These are phyloP conservation scores for Papilionanthe hybrid DNA, from an alignment of 116 monocot genomes.

Conservation along the genomic window DNA sequence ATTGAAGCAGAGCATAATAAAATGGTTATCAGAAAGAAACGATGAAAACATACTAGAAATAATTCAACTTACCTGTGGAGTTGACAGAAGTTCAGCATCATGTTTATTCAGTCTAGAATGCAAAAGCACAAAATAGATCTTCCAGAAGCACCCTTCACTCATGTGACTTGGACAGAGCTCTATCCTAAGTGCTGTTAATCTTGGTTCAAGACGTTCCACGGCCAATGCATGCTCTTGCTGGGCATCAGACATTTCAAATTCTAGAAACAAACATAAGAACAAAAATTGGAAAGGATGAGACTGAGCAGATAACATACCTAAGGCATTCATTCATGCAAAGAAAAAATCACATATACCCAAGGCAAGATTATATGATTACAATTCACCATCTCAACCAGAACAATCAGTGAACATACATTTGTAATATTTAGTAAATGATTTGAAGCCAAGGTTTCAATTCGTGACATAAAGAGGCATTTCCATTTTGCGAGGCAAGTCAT, in stretches of 20 bases:
- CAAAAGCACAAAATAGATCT: constrained; percentile 68
- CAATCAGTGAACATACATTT: not conserved
- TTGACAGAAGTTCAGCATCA: constrained; percentile 50
- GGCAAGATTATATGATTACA: not conserved
- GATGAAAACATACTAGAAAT: not conserved
- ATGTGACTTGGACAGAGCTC: constrained; percentile 49
- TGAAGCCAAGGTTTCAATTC: not conserved
- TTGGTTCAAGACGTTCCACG: constrained; percentile 30
- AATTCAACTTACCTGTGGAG: constrained; percentile 34
- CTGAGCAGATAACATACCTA: not conserved
- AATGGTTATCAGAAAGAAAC: not conserved
- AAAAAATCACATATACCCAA: not conserved
- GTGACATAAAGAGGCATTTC: too few relatives aligned
- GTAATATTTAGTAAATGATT: not conserved
- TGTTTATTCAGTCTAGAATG: constrained; percentile 47
- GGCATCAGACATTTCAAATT: constrained; percentile 45
- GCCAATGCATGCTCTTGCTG: constrained; percentile 40
- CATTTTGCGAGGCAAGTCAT: too few relatives aligned
- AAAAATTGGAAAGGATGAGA: not conserved
- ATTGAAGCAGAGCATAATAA: not conserved
- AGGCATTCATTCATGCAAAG: not conserved
- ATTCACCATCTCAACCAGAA: not conserved
- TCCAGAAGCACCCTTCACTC: constrained; percentile 45
- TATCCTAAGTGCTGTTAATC: constrained; percentile 29
- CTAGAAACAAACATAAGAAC: constrained; percentile 16